phyloP scores from a whole-genome alignment of 139 green algal species.

The Zygnema circumcarinatum region DNA sequence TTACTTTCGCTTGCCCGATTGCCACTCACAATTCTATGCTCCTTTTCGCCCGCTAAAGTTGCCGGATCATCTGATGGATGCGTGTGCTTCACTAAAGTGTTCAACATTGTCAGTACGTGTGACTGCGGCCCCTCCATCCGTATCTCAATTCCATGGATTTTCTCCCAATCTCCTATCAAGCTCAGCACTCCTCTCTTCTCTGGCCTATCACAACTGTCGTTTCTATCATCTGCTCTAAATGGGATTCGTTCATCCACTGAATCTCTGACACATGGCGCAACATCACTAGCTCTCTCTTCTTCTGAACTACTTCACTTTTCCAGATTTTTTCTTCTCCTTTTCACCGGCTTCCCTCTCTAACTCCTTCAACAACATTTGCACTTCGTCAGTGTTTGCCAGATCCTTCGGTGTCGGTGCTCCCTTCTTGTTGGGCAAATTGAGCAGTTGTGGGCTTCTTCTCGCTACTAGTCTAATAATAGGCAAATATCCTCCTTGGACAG shows the following conservation, averaged over 20 bases:
- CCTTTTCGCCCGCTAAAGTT: too few relatives aligned
- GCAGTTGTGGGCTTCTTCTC: not conserved
- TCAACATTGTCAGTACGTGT: too few relatives aligned
- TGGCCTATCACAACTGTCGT: not conserved
- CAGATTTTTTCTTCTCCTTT: not conserved
- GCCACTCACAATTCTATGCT: too few relatives aligned
- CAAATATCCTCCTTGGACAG: conserved; percentile 48
- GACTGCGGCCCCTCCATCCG: not conserved
- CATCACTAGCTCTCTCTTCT: too few relatives aligned
- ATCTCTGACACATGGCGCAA: too few relatives aligned
- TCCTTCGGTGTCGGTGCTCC: not conserved
- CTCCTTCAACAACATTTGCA: conserved; percentile 16
- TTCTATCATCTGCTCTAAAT: not conserved
- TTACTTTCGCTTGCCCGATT: too few relatives aligned
- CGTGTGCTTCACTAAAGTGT: too few relatives aligned
- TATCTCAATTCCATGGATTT: not conserved
- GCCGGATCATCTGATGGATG: too few relatives aligned
- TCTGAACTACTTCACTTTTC: not conserved
- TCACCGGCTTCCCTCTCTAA: not conserved
- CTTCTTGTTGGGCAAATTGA: conserved; percentile 21
- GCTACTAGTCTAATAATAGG: conserved; percentile 17
- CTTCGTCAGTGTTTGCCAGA: conserved; percentile 37
- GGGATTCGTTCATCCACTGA: too few relatives aligned
- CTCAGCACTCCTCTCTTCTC: not conserved
- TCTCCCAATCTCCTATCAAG: not conserved